These are phyloP conservation scores for Hyaloperonospora brassicae DNA, from an alignment of 352 stramenopile genomes.

Conservation along the genomic window DNA sequence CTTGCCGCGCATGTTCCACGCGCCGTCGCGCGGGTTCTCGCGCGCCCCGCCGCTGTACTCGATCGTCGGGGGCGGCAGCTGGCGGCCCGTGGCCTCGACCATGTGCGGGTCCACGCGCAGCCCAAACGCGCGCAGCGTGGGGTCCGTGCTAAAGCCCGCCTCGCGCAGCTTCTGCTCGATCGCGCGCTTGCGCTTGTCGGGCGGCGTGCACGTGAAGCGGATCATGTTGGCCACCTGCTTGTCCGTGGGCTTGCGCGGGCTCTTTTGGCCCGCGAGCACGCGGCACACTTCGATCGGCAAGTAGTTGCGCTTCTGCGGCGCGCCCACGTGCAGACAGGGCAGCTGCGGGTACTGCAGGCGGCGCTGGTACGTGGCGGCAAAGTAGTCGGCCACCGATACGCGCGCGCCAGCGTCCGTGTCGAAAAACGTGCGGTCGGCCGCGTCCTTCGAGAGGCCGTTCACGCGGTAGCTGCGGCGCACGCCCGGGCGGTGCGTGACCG, in stretches of 20 bases:
- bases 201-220: constrained; percentile 46
- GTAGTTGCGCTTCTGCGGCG: constrained; percentile 65
- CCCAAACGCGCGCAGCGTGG: constrained; percentile 47
- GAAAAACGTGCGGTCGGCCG: constrained; percentile 45
- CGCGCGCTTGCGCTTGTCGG: constrained; percentile 43
- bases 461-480: constrained; percentile 55
- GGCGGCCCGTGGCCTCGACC: constrained; percentile 38
- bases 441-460: constrained; percentile 44
- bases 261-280: constrained; percentile 64
- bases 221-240: constrained; percentile 83
- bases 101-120: constrained; percentile 48
- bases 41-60: constrained; percentile 37
- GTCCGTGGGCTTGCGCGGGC: constrained; percentile 68
- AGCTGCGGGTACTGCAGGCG: constrained; percentile 59
- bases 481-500: constrained; percentile 52
- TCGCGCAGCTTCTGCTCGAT: constrained; percentile 58
- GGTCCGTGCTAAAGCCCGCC: constrained; percentile 47
- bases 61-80: constrained; percentile 40
- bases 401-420: constrained; percentile 44
- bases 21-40: constrained; percentile 45
- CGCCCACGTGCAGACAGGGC: constrained; percentile 74
- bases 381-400: constrained; percentile 55
- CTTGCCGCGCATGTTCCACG: constrained; percentile 68
- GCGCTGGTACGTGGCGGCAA: constrained; percentile 41
- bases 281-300: constrained; percentile 78